Base-by-base conservation (phyloP, 192 early-diverging fungal species). In the Gamsiella multidivaricata region DNA sequence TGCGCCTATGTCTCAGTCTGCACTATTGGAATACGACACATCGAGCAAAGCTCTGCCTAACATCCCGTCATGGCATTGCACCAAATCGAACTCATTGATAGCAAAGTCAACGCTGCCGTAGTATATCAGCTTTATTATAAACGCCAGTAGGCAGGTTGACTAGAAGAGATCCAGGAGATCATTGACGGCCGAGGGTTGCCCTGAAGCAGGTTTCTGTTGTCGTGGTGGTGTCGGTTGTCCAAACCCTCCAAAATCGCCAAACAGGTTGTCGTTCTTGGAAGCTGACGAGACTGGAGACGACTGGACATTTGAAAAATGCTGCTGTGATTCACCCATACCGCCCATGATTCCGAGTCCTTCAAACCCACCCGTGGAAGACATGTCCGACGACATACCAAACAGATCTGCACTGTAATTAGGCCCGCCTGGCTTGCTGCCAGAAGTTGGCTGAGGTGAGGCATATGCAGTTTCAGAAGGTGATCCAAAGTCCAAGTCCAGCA, bases 401-500 rank as follows among this genome's bases (percentile, higher is more conserved):
- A 84, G 41, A 34, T 79, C 71, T 37, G 65, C 79, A 14, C 41
- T 61, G 43, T 82, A 75, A 37, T 70, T 59, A 26, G 69, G 74
- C 15, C 53, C 73, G 18, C 50, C 47, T 20, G 60, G 60, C 28
- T 54, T 63, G 43, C 52, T 64, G 29, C 22, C 37, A 25, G 41
- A 66, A 34, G 66, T 33, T 10, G 54, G 43, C 39, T n/a, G n/a
- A n/a, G 70, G 59, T 26, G 78, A 65, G 5, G 50, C 51, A 28
- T 56, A 54, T 15, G 33, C 54, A 6, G 82, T 42, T 23, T 65
- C 72, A 2, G 90, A 83, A 0, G n/a, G n/a, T n/a, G 83, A 88
- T 42, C 86, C 91, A 83, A 89, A 90, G 59, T 93, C 91, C 20
- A 94, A 65, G 73, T 92, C 91, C 43, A 94, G 76, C 18, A 93